Percentiles rank a stretch among this genome's conserved stretches.
Conservation (phyloP, 495 filamentous ascomycete genomes). For the Podospora appendiculata region DNA sequence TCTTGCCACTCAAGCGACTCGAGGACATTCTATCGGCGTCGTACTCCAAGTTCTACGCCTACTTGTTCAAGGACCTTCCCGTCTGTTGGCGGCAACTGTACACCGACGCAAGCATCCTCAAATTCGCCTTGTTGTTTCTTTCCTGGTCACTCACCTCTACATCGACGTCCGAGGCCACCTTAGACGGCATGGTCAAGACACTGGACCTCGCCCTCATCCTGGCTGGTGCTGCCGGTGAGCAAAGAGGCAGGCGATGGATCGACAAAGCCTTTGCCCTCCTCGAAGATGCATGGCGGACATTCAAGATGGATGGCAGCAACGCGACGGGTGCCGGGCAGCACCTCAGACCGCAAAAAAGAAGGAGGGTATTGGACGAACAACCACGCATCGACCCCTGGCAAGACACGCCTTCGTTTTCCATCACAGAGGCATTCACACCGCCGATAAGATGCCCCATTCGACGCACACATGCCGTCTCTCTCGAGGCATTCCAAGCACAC, state of each 20-base stretch:
- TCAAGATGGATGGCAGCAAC: not conserved
- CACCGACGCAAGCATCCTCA: slow-evolving; percentile 67
- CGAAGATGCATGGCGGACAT: slow-evolving; percentile 18
- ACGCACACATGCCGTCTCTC: slow-evolving; percentile 32
- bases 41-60: slow-evolving; percentile 61
- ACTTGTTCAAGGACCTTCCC: slow-evolving; percentile 67
- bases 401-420: slow-evolving; percentile 31
- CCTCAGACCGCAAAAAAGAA: slow-evolving; percentile 14
- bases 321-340: not conserved
- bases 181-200: slow-evolving; percentile 46
- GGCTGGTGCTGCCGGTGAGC: slow-evolving; percentile 55
- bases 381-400: not conserved
- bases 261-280: slow-evolving; percentile 44
- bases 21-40: slow-evolving; percentile 37
- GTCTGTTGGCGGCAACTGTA: slow-evolving; percentile 69
- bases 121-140: slow-evolving; percentile 38
- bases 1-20: slow-evolving; percentile 23
- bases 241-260: slow-evolving; percentile 50
- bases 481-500: slow-evolving; percentile 59
- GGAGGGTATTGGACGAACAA: slow-evolving; percentile 8
- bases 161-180: slow-evolving; percentile 18
- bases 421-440: slow-evolving; percentile 32
- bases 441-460: slow-evolving; percentile 28
- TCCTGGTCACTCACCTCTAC: not conserved
- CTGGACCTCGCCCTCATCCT: slow-evolving; percentile 81